Conservation (phyloP, 1,139 yeast genomes). For the Hemisphaericaspora xylofermentans region DNA sequence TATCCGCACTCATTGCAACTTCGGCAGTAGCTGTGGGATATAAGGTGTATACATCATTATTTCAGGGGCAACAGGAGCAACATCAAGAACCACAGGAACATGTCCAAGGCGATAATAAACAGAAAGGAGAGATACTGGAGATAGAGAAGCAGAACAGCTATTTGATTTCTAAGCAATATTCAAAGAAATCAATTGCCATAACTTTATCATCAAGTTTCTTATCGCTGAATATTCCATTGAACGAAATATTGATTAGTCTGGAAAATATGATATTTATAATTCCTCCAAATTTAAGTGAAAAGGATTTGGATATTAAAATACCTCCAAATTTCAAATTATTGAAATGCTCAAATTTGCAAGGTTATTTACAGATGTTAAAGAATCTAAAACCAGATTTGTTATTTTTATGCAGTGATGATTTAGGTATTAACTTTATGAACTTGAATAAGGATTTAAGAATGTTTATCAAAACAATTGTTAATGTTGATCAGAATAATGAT, state of each 20-base stretch:
- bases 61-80: conserved; percentile 2
- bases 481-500: conserved; percentile 33
- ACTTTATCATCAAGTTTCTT: conserved; percentile 46
- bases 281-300: conserved; percentile 46
- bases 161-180: conserved; percentile 21
- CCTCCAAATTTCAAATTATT: conserved; percentile 42
- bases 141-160: conserved; percentile 8
- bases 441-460: conserved; percentile 40
- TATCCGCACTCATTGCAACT: conserved; percentile 39
- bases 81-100: conserved; percentile 8
- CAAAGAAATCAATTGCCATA: conserved; percentile 40
- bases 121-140: conserved; percentile 1
- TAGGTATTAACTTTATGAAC: conserved; percentile 31
- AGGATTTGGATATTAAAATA: conserved; percentile 35
- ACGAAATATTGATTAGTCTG: conserved; percentile 35
- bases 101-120: background rate
- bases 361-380: conserved; percentile 42
- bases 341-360: conserved; percentile 43
- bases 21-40: conserved; percentile 38
- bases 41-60: conserved; percentile 28
- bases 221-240: conserved; percentile 38
- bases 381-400: conserved; percentile 45
- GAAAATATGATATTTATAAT: conserved; percentile 48
- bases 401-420: conserved; percentile 44
- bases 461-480: conserved; percentile 40